phyloP scores from a whole-genome alignment of 768 basidiomycete genomes.

The Pleurotus giganteus region DNA sequence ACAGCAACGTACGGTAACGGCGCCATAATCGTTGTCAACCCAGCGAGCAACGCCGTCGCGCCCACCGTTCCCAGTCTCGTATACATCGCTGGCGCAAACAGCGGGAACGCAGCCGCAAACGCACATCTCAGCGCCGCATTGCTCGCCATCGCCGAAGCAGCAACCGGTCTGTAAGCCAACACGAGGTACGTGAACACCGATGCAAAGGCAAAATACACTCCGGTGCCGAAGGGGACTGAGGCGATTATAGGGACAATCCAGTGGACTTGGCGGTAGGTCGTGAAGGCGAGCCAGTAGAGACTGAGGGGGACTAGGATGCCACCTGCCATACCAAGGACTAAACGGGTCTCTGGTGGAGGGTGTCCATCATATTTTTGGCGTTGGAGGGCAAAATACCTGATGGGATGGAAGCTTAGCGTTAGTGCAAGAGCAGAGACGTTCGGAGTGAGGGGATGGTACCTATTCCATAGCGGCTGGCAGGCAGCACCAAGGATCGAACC shows the following conservation, averaged over 20 bases:
- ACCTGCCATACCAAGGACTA: slow-evolving; percentile 68
- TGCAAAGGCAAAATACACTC: slow-evolving; percentile 67
- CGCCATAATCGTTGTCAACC: slow-evolving; percentile 57
- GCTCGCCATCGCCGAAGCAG: slow-evolving; percentile 65
- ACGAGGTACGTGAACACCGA: slow-evolving; percentile 72
- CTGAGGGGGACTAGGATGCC: slow-evolving; percentile 61
- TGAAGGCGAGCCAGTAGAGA: slow-evolving; percentile 64
- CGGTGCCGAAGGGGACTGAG: slow-evolving; percentile 62
- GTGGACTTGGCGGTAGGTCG: slow-evolving; percentile 43
- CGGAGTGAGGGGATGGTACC: no score
- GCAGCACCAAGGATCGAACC: slow-evolving; percentile 51
- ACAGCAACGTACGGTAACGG: slow-evolving; percentile 61
- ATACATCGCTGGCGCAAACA: slow-evolving; percentile 69
- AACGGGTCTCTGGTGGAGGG: slow-evolving; percentile 63
- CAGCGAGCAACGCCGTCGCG: slow-evolving; percentile 67
- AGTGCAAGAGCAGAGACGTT: neutral
- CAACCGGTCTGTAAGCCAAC: slow-evolving; percentile 63
- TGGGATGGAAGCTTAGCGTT: neutral
- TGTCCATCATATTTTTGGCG: slow-evolving; percentile 36
- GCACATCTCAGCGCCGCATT: slow-evolving; percentile 63
- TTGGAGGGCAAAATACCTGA: slow-evolving; percentile 36
- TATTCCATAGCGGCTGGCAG: slow-evolving; percentile 54
- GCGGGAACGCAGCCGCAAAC: slow-evolving; percentile 63
- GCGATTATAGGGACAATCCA: slow-evolving; percentile 69
- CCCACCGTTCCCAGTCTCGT: slow-evolving; percentile 65